Percentiles rank a stretch among this genome's conserved stretches.
Evolutionary conservation across 768 basidiomycete species (phyloP).

Genomic region (Panaeolus papilionaceus): DNA sequence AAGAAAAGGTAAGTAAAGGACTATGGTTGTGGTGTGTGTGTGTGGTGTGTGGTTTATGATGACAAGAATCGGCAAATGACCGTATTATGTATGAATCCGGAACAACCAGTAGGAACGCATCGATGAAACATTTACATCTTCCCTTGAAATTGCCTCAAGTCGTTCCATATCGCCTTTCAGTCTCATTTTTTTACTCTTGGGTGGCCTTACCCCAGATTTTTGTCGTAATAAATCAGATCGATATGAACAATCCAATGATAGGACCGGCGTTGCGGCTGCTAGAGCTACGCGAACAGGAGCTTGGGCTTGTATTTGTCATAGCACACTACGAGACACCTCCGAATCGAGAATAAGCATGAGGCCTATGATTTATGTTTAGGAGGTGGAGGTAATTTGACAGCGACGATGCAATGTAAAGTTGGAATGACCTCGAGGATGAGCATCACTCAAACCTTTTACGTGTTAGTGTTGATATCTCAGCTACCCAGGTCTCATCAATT

Average conservation of each 20-base stretch:
- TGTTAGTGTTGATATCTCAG: background rate
- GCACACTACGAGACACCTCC: conserved; percentile 5
- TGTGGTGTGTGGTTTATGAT: background rate
- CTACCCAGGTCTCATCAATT: background rate
- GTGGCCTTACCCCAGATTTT: conserved; percentile 2
- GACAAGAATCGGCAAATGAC: conserved; percentile 19
- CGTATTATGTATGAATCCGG: conserved; percentile 27
- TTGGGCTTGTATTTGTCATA: conserved; percentile 1
- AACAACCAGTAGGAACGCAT: conserved; percentile 25
- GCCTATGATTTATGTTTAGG: background rate
- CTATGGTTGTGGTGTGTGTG: conserved; percentile 13
- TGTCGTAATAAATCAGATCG: conserved; percentile 1
- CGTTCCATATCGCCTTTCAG: conserved; percentile 11
- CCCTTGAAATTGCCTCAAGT: conserved; percentile 1
- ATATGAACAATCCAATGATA: background rate
- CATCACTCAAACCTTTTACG: background rate
- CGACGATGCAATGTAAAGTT: background rate
- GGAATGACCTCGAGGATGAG: background rate
- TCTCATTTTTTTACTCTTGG: conserved; percentile 2
- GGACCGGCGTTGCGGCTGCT: background rate
- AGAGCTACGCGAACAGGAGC: conserved; percentile 12
- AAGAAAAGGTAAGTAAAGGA: conserved; percentile 6
- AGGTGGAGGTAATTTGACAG: background rate
- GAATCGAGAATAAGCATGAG: conserved; percentile 4
- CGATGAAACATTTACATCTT: conserved; percentile 21